phyloP scores from a whole-genome alignment of 2,329 filamentous ascomycete genomes.

The Raffaelea arxii region DNA sequence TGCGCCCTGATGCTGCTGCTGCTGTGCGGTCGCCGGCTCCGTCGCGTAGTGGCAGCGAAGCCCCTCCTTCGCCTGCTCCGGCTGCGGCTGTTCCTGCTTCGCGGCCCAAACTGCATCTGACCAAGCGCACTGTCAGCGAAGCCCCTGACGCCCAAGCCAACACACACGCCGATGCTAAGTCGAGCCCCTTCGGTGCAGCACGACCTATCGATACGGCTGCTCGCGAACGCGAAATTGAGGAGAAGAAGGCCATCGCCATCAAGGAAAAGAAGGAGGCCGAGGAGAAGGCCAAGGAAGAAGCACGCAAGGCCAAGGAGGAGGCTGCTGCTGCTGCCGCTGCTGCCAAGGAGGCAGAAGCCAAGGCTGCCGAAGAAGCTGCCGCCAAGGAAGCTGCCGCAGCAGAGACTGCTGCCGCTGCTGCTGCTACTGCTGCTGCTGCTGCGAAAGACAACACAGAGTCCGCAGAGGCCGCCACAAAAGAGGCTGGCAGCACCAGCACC shows the following conservation, averaged over 20 bases:
- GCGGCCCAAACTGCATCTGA: conserved; percentile 77
- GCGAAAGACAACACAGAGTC: background rate
- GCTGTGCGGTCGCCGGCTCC: conserved; percentile 53
- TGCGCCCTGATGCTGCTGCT: conserved; percentile 65
- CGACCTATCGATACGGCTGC: conserved; percentile 88
- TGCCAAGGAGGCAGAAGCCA: conserved; percentile 14
- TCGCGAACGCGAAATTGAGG: conserved; percentile 81
- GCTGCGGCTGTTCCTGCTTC: conserved; percentile 38
- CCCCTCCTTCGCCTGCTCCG: conserved; percentile 60
- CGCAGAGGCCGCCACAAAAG: conserved; percentile 5
- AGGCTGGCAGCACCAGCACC: conserved; percentile 11
- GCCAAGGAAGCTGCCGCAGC: conserved; percentile 23
- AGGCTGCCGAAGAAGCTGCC: conserved; percentile 20
- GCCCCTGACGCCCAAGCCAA: conserved; percentile 37
- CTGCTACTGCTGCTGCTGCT: background rate
- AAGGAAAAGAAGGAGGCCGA: conserved; percentile 81
- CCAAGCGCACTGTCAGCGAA: conserved; percentile 86
- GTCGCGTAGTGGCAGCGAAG: conserved; percentile 65
- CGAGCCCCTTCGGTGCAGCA: conserved; percentile 88
- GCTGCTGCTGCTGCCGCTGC: conserved; percentile 35
- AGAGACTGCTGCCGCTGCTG: conserved; percentile 2
- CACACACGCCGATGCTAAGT: conserved; percentile 58
- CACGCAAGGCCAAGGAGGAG: conserved; percentile 54
- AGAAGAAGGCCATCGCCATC: conserved; percentile 65
- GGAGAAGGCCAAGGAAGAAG: conserved; percentile 74